phyloP scores from a whole-genome alignment of 176 grass and related monocot genomes.

The Zoysia japonica region DNA sequence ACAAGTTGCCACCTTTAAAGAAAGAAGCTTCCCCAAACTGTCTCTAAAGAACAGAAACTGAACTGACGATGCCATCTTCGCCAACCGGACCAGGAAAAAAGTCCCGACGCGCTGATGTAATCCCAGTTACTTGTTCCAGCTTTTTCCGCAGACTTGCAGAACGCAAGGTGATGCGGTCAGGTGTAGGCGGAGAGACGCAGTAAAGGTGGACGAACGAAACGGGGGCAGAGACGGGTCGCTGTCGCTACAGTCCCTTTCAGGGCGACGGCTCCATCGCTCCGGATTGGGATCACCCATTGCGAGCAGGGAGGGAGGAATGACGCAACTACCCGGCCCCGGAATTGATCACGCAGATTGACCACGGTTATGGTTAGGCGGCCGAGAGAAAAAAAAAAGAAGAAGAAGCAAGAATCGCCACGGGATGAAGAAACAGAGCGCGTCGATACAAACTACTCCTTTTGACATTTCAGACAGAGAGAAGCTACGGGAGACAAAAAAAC shows the following conservation, averaged over 20 bases:
- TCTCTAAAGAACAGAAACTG: background rate
- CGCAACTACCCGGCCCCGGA: slow-evolving; percentile 55
- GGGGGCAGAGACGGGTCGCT: slow-evolving; percentile 33
- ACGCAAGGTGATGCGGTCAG: slow-evolving; percentile 32
- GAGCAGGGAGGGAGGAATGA: slow-evolving; percentile 29
- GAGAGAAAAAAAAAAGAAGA: background rate
- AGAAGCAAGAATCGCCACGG: background rate
- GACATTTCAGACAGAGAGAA: background rate
- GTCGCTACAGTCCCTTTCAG: slow-evolving; percentile 46
- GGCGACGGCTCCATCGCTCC: slow-evolving; percentile 21
- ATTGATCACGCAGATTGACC: slow-evolving; percentile 49
- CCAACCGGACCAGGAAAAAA: slow-evolving; percentile 32
- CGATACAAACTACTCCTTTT: slow-evolving; percentile 29
- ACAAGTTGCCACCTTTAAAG: slow-evolving; percentile 29
- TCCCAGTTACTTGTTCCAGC: slow-evolving; percentile 18
- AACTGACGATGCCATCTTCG: background rate
- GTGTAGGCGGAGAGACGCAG: slow-evolving; percentile 13
- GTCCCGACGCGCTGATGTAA: background rate
- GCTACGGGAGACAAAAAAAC: background rate
- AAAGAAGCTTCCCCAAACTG: slow-evolving; percentile 19
- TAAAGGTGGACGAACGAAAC: slow-evolving; percentile 46
- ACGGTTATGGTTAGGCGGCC: background rate
- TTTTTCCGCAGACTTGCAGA: slow-evolving; percentile 21
- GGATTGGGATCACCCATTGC: no score
- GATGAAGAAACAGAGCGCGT: slow-evolving; percentile 19